Percentiles rank a stretch among this genome's conserved stretches.
Evolutionary conservation across 1,139 yeast genomes (phyloP).

Genomic region (Arxiozyma bovina): DNA sequence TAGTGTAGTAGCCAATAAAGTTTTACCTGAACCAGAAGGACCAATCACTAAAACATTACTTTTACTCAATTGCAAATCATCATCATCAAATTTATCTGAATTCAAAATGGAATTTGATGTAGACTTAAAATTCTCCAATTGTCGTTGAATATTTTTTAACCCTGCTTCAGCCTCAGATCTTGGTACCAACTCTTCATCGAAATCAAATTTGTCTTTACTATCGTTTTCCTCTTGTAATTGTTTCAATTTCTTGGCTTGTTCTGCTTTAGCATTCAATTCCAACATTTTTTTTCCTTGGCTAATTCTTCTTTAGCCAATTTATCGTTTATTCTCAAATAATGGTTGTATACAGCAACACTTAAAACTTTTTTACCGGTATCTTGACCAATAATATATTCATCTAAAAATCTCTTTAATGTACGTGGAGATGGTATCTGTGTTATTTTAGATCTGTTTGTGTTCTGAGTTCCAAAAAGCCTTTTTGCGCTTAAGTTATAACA

Average conservation of each 20-base stretch:
- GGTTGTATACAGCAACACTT: slow-evolving; percentile 50
- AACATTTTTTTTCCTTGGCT: slow-evolving; percentile 14
- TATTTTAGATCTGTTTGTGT: neutral
- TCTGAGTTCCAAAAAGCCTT: neutral
- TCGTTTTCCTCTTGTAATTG: slow-evolving; percentile 9
- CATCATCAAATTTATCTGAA: slow-evolving; percentile 20
- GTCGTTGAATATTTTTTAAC: slow-evolving; percentile 24
- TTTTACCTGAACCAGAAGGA: slow-evolving; percentile 50
- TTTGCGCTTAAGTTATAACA: neutral
- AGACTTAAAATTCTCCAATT: slow-evolving; percentile 19
- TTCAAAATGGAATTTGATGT: slow-evolving; percentile 8
- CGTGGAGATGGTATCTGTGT: slow-evolving; percentile 37
- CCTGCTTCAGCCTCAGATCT: slow-evolving; percentile 29
- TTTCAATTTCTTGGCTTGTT: slow-evolving; percentile 12
- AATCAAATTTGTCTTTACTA: slow-evolving; percentile 1
- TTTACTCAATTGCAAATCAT: slow-evolving; percentile 38
- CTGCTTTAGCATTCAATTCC: slow-evolving; percentile 7
- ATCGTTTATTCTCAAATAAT: slow-evolving; percentile 39
- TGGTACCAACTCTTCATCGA: slow-evolving; percentile 5
- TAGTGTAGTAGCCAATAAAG: slow-evolving; percentile 43
- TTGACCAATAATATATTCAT: slow-evolving; percentile 45
- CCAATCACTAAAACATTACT: slow-evolving; percentile 46
- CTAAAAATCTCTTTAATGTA: slow-evolving; percentile 36
- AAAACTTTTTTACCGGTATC: slow-evolving; percentile 43
- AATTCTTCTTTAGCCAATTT: slow-evolving; percentile 25